These are phyloP conservation scores for Podaxis mareebaensis DNA, from an alignment of 768 basidiomycete genomes.

Conservation along the genomic window DNA sequence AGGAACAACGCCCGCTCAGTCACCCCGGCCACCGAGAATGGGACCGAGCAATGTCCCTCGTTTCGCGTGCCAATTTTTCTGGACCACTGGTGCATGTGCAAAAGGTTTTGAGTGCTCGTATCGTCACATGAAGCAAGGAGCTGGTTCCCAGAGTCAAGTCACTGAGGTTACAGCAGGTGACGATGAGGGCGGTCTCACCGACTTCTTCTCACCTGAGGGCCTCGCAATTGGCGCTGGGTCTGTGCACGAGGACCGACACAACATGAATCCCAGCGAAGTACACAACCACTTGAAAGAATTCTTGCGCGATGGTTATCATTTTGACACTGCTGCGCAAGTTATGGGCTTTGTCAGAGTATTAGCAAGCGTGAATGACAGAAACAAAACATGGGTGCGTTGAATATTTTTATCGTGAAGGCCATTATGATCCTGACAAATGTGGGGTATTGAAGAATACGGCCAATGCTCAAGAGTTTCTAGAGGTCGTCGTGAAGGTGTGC, in stretches of 20 bases:
- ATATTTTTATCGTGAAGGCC: background rate
- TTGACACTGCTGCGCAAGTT: constrained; percentile 39
- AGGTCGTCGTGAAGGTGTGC: constrained; percentile 12
- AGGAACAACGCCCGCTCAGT: too few species aligned
- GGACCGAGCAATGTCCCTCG: constrained; percentile 31
- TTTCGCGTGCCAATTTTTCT: constrained; percentile 42
- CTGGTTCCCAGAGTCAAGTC: constrained; percentile 10
- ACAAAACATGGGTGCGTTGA: constrained; percentile 41
- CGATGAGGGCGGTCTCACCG: constrained; percentile 41
- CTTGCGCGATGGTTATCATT: constrained; percentile 43
- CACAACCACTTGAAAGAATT: constrained; percentile 46
- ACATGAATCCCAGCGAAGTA: constrained; percentile 44
- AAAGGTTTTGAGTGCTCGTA: constrained; percentile 46
- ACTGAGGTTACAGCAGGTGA: constrained; percentile 25
- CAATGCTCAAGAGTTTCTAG: constrained; percentile 52
- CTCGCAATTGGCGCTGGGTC: constrained; percentile 17
- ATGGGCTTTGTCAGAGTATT: constrained; percentile 46
- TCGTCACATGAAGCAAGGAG: constrained; percentile 29
- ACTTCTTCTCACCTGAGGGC: constrained; percentile 37
- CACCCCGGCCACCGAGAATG: too few species aligned
- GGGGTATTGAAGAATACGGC: constrained; percentile 31
- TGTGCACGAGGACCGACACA: background rate
- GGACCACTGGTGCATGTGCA: constrained; percentile 47
- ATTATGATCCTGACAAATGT: background rate
- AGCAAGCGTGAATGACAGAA: constrained; percentile 38